These are phyloP conservation scores for Trichoderma sp. DNA, from an alignment of 2,329 filamentous ascomycete species.

Conservation along the genomic window DNA sequence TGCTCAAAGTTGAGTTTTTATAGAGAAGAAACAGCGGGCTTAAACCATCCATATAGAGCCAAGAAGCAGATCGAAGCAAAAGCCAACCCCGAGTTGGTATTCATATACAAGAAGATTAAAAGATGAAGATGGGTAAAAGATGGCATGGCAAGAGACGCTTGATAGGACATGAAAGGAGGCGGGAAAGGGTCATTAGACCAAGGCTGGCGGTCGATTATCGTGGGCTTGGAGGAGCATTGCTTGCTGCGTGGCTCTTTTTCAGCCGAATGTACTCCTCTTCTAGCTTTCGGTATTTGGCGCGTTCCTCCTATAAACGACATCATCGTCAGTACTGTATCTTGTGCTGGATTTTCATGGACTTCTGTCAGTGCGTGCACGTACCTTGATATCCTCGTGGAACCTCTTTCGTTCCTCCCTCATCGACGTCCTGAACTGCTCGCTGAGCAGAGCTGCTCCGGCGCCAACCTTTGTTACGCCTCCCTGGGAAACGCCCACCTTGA, in stretches of 20 bases:
- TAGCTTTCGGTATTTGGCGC: slow-evolving; percentile 44
- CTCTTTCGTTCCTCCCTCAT: slow-evolving; percentile 57
- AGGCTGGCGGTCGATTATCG: slow-evolving; percentile 22
- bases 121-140: neutral
- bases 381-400: slow-evolving; percentile 54
- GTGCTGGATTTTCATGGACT: neutral
- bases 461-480: slow-evolving; percentile 36
- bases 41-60: slow-evolving; percentile 1
- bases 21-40: neutral
- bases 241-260: slow-evolving; percentile 41
- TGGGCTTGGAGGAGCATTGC: slow-evolving; percentile 45
- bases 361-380: slow-evolving; percentile 30
- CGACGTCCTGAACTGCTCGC: slow-evolving; percentile 54
- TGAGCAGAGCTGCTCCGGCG: slow-evolving; percentile 50
- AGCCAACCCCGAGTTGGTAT: neutral
- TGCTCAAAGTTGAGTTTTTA: neutral
- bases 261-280: slow-evolving; percentile 50
- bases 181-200: neutral
- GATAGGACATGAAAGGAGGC: neutral
- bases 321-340: neutral
- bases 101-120: slow-evolving; percentile 20
- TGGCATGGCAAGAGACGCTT: slow-evolving; percentile 9
- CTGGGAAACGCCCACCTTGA: slow-evolving; percentile 40
- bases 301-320: slow-evolving; percentile 47
- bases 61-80: slow-evolving; percentile 7